A percentile compares a stretch with the other conserved stretches of the same genome.
Conservation (phyloP, 73 alveolate species). For the Stentor roeselii region DNA sequence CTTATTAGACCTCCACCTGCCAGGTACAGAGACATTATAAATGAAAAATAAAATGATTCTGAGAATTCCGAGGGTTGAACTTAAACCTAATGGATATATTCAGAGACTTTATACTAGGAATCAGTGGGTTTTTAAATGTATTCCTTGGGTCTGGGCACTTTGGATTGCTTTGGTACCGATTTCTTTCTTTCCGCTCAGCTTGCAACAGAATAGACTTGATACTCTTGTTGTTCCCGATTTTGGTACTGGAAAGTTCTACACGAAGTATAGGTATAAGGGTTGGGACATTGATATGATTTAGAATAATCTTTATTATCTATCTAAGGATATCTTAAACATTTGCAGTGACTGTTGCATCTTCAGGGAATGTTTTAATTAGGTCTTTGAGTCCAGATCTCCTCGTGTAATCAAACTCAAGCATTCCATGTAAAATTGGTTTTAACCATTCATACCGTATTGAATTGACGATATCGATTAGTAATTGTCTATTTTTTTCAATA, state of each 20-base stretch:
- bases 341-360: too few relatives aligned
- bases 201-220: not conserved
- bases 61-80: too few relatives aligned
- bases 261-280: not conserved
- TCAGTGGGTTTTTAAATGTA: not conserved
- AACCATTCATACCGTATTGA: not conserved
- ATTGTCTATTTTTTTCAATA: not conserved
- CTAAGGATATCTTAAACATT: too few relatives aligned
- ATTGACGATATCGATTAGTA: not conserved
- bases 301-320: too few relatives aligned
- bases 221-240: not conserved
- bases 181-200: not conserved
- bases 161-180: not conserved
- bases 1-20: too few relatives aligned
- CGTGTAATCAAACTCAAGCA: not conserved
- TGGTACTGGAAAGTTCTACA: not conserved
- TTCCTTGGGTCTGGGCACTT: not conserved
- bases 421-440: too few relatives aligned
- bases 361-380: too few relatives aligned
- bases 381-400: not conserved
- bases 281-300: not conserved
- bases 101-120: not conserved
- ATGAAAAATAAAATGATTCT: too few relatives aligned
- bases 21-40: too few relatives aligned
- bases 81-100: too few relatives aligned